Percentiles rank a stretch among this genome's conserved stretches.
Evolutionary conservation across 768 basidiomycete genomes (phyloP).

Genomic region (Mrakia frigida): DNA sequence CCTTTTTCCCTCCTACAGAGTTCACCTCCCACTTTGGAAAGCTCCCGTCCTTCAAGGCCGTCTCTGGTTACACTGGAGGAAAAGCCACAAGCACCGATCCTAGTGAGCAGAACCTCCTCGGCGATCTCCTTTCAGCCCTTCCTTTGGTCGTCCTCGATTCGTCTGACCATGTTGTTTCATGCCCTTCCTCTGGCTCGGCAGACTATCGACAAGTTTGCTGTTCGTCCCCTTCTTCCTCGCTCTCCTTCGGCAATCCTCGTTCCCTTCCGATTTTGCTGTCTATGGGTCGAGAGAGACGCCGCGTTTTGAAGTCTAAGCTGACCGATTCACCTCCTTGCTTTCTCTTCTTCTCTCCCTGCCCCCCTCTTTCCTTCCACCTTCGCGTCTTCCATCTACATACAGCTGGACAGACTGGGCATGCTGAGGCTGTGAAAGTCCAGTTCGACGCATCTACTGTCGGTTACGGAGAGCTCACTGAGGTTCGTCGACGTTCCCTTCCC

Average conservation of each 20-base stretch:
- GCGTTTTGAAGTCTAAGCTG: not conserved
- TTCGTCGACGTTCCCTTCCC: not conserved
- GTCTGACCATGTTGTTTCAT: not conserved
- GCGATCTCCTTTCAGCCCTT: not conserved
- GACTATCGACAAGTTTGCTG: constrained; percentile 28
- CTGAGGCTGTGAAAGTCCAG: constrained; percentile 78
- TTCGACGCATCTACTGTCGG: constrained; percentile 64
- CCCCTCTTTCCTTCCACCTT: not conserved
- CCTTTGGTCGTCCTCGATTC: not conserved
- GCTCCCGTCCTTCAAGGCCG: constrained; percentile 9
- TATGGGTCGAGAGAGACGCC: no score
- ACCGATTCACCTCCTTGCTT: not conserved
- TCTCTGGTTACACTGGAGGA: constrained; percentile 27
- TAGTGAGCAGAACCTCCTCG: constrained; percentile 10
- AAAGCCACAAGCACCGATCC: not conserved
- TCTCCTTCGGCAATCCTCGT: no score
- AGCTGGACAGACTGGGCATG: constrained; percentile 72
- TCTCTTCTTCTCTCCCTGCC: not conserved
- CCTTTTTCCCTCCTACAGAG: not conserved
- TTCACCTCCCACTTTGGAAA: constrained; percentile 18
- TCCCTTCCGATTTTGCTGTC: not conserved
- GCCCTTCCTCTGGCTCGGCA: not conserved
- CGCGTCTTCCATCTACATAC: not conserved
- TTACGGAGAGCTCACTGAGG: constrained; percentile 74
- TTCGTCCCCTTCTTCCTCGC: not conserved